These are phyloP conservation scores for Globisporangium canariense DNA, from an alignment of 352 stramenopile genomes.

Conservation along the genomic window DNA sequence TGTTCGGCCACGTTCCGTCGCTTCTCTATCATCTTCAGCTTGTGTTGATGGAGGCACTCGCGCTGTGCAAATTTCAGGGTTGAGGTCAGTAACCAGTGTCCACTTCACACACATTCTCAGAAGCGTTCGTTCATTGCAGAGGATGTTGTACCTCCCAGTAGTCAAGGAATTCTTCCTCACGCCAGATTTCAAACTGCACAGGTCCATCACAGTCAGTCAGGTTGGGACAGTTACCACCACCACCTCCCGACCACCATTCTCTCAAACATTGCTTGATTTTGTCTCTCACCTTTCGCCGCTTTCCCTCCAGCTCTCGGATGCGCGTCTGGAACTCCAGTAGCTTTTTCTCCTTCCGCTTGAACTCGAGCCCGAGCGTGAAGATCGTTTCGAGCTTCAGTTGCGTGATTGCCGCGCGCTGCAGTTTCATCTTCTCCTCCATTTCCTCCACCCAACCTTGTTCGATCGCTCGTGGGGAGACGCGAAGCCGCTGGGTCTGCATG, in stretches of 20 bases:
- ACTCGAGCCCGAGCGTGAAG: constrained; percentile 51
- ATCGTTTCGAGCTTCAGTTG: constrained; percentile 50
- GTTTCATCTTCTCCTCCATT: constrained; percentile 73
- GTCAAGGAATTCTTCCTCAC: constrained; percentile 76
- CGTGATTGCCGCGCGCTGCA: constrained; percentile 58
- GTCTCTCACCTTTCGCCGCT: constrained; percentile 17
- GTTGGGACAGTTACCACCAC: not conserved
- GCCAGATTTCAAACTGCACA: constrained; percentile 61
- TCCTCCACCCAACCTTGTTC: constrained; percentile 81
- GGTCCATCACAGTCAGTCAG: not conserved
- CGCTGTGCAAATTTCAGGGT: constrained; percentile 26
- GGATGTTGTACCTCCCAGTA: constrained; percentile 64
- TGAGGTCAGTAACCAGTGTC: not conserved
- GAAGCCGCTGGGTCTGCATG: constrained; percentile 72
- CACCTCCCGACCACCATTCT: not conserved
- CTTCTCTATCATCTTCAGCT: constrained; percentile 31
- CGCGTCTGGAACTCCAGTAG: constrained; percentile 29
- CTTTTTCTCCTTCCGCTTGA: constrained; percentile 53
- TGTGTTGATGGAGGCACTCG: constrained; percentile 50
- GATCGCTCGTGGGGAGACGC: constrained; percentile 71
- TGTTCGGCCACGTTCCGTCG: constrained; percentile 43
- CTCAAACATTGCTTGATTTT: not conserved
- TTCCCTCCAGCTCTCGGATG: constrained; percentile 44
- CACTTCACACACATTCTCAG: not conserved
- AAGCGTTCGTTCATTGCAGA: no score